phyloP scores from a whole-genome alignment of 2,329 filamentous ascomycete genomes.

The Paraconiothyrium brasiliense region DNA sequence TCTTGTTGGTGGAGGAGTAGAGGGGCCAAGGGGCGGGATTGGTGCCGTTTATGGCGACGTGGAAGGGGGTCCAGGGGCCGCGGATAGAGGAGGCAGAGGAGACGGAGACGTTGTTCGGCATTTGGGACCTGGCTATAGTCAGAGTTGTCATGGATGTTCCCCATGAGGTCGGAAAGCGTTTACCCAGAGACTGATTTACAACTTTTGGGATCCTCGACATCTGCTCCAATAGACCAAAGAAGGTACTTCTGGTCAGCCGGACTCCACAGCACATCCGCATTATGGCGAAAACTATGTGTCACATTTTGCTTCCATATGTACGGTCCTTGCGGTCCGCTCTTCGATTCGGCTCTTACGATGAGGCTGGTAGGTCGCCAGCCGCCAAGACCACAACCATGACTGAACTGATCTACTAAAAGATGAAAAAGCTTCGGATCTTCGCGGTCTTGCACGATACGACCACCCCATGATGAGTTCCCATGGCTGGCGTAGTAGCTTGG shows the following conservation, averaged over 20 bases:
- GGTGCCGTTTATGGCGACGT: constrained; percentile 43
- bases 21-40: constrained; percentile 57
- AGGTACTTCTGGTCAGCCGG: constrained; percentile 56
- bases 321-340: constrained; percentile 55
- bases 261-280: constrained; percentile 58
- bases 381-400: constrained; percentile 56
- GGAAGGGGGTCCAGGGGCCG: constrained; percentile 27
- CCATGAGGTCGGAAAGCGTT: neutral
- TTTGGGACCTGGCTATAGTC: constrained; percentile 9
- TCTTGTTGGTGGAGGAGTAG: constrained; percentile 38
- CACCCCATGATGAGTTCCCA: constrained; percentile 60
- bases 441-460: constrained; percentile 57
- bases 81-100: constrained; percentile 23
- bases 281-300: constrained; percentile 57
- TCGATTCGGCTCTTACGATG: constrained; percentile 58
- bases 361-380: constrained; percentile 60
- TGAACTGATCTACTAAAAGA: constrained; percentile 58
- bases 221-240: constrained; percentile 57
- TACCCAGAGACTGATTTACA: constrained; percentile 22
- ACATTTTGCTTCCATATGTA: constrained; percentile 56
- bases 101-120: constrained; percentile 31
- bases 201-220: constrained; percentile 35
- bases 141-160: neutral
- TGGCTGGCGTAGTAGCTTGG: constrained; percentile 24
- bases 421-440: constrained; percentile 53